Evolutionary conservation across 23 red algal genomes (phyloP).

Genomic region (Pyropia haitanensis): DNA sequence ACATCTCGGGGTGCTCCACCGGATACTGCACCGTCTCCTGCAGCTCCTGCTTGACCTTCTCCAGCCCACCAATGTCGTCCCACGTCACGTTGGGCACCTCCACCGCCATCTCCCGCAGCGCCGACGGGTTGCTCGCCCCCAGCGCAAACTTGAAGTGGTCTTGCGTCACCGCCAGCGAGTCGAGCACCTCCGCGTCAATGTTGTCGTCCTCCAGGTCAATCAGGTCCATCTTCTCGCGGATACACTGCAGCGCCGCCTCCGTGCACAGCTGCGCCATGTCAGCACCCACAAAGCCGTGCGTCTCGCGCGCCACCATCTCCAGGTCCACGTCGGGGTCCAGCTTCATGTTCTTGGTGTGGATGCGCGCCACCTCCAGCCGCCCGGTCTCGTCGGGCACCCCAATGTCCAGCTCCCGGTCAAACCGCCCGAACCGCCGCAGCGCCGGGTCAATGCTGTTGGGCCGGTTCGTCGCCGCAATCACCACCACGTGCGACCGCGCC

Average conservation of each 20-base stretch:
- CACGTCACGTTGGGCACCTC: slow-evolving; percentile 99
- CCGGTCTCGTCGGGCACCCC: slow-evolving; percentile 99
- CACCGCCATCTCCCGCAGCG: slow-evolving; percentile 89
- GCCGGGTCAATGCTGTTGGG: slow-evolving; percentile 97
- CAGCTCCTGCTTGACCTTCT: slow-evolving; percentile 93
- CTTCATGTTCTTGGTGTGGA: slow-evolving; percentile 99
- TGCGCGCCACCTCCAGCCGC: slow-evolving; percentile 93
- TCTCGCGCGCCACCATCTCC: slow-evolving; percentile 72
- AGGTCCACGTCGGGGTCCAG: slow-evolving; percentile 89
- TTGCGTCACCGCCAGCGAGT: slow-evolving; percentile 89
- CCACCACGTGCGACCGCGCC: slow-evolving; percentile 89
- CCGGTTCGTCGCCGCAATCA: slow-evolving; percentile 97
- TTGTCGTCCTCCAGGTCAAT: slow-evolving; percentile 98
- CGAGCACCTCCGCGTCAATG: slow-evolving; percentile 96
- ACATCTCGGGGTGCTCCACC: slow-evolving; percentile 96
- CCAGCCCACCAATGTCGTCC: slow-evolving; percentile 98
- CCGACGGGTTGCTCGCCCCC: slow-evolving; percentile 86
- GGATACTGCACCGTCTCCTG: slow-evolving; percentile 99
- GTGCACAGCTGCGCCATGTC: slow-evolving; percentile 98
- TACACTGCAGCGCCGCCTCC: slow-evolving; percentile 95
- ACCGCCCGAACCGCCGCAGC: slow-evolving; percentile 94
- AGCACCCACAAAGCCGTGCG: slow-evolving; percentile 97
- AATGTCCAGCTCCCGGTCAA: slow-evolving; percentile 99
- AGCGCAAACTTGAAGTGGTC: slow-evolving; percentile 98
- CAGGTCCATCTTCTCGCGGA: slow-evolving; percentile 99